A percentile compares a stretch with the other conserved stretches of the same genome.
These are phyloP conservation scores for Microdochium trichocladiopsis DNA, from an alignment of 2,329 filamentous ascomycete genomes.

Conservation along the genomic window DNA sequence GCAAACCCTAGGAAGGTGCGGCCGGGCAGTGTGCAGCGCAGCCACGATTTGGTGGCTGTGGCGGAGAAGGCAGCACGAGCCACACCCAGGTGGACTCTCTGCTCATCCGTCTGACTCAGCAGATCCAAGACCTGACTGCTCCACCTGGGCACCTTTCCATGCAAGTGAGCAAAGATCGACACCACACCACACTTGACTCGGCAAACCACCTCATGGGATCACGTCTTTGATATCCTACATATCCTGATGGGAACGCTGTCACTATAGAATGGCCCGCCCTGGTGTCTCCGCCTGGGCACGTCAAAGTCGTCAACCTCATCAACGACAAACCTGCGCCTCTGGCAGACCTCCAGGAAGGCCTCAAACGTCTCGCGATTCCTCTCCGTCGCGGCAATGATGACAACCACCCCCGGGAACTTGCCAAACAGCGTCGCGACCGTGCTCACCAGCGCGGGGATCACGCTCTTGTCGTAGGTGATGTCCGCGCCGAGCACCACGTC, in stretches of 20 bases:
- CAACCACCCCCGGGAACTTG: constrained; percentile 45
- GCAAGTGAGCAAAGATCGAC: no score
- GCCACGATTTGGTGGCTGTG: background rate
- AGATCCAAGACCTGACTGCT: no score
- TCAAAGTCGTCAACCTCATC: constrained; percentile 31
- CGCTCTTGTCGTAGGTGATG: constrained; percentile 65
- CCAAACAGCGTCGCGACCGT: constrained; percentile 58
- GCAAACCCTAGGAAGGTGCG: background rate
- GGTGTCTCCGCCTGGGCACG: constrained; percentile 28
- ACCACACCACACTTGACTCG: no score
- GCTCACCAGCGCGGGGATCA: constrained; percentile 55
- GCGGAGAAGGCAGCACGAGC: background rate
- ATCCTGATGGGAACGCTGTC: constrained; percentile 54
- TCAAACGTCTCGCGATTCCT: constrained; percentile 64
- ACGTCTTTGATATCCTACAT: constrained; percentile 28
- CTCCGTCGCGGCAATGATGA: constrained; percentile 64
- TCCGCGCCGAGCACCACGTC: constrained; percentile 71
- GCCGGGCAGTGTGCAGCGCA: background rate
- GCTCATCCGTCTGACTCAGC: no score
- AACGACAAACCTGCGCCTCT: constrained; percentile 35
- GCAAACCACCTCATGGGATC: background rate
- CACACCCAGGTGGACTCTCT: background rate
- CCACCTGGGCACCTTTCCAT: no score
- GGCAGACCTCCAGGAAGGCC: constrained; percentile 53
- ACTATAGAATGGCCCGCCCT: constrained; percentile 59